Conservation (phyloP, 805 yeast genomes). For the Hanseniaspora vineae region DNA sequence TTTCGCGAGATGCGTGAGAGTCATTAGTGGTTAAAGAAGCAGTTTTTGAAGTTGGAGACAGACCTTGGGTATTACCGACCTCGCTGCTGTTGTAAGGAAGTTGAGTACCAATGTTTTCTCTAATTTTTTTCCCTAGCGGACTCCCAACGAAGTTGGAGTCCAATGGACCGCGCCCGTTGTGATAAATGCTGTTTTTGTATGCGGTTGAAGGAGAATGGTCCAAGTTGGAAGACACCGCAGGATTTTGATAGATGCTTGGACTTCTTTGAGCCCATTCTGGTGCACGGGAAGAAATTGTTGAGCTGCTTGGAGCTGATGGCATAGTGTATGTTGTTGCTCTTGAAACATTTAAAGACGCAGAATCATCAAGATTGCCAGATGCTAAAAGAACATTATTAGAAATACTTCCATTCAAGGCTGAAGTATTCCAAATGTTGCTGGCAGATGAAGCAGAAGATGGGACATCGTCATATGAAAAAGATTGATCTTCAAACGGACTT, state of each 20-base stretch:
- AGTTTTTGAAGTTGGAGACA: background rate
- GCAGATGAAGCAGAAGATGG: slow-evolving; percentile 1
- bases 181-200: background rate
- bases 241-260: background rate
- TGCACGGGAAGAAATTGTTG: background rate
- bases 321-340: too few relatives aligned
- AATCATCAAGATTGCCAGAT: too few relatives aligned
- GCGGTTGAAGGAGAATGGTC: background rate
- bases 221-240: background rate
- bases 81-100: background rate
- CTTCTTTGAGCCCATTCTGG: background rate
- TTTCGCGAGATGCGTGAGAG: too few relatives aligned
- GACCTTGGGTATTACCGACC: background rate
- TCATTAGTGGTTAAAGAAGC: too few relatives aligned
- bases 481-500: slow-evolving; percentile 1
- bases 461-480: background rate
- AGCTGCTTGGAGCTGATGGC: background rate
- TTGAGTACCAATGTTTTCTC: background rate
- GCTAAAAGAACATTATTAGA: too few relatives aligned
- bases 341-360: too few relatives aligned
- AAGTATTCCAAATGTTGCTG: slow-evolving; percentile 3
- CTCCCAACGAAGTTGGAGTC: background rate
- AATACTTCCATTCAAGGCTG: background rate
- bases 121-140: background rate
- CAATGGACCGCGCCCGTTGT: background rate